A percentile compares a stretch with the other conserved stretches of the same genome.
Conservation (phyloP, 225 moss, liverwort and hornwort species). For the Asterella californica region DNA sequence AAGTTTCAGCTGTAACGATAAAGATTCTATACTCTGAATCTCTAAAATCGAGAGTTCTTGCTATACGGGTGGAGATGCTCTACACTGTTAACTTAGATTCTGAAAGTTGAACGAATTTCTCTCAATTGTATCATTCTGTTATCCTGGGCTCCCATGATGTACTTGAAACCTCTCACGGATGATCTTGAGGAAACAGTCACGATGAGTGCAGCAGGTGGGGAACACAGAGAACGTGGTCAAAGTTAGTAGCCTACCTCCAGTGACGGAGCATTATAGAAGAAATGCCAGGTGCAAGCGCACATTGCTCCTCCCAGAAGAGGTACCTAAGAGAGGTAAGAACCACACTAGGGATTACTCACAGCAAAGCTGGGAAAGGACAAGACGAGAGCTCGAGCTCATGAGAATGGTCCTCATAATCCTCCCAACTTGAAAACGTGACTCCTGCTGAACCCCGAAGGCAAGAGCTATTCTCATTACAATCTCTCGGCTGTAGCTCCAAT, state of each 20-base stretch:
- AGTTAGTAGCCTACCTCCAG: conserved; percentile 53
- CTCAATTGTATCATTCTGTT: too few relatives aligned
- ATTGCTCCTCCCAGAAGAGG: conserved; percentile 93
- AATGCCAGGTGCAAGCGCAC: conserved; percentile 99
- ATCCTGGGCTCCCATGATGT: too few relatives aligned
- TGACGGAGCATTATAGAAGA: conserved; percentile 88
- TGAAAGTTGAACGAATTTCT: too few relatives aligned
- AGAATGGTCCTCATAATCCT: too few relatives aligned
- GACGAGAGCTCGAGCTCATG: neutral
- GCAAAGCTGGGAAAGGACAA: neutral
- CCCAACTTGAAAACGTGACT: neutral
- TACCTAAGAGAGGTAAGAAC: conserved; percentile 40
- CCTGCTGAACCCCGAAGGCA: neutral
- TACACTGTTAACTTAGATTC: too few relatives aligned
- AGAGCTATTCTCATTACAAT: neutral
- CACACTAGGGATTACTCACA: neutral
- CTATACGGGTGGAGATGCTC: too few relatives aligned
- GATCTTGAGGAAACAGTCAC: too few relatives aligned
- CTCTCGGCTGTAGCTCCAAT: neutral
- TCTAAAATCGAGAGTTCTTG: too few relatives aligned
- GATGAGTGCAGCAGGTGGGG: neutral
- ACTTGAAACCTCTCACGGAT: too few relatives aligned
- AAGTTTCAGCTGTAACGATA: too few relatives aligned
- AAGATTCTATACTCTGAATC: too few relatives aligned
- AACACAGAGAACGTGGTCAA: neutral